phyloP scores from a whole-genome alignment of 2,329 filamentous ascomycete species.

The Exophiala xenobiotica region DNA sequence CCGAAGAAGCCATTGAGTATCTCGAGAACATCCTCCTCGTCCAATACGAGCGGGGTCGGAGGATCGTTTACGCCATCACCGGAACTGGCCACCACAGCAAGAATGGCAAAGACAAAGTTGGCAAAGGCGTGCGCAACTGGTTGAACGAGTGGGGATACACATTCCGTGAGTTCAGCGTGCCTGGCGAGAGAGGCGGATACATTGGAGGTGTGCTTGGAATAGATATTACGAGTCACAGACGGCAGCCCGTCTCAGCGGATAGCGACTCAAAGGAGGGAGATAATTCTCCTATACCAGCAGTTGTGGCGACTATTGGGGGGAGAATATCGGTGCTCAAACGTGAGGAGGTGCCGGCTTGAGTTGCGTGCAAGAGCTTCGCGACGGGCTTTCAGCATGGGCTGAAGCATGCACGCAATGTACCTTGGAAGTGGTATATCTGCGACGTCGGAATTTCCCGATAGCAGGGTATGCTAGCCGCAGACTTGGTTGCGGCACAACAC shows the following conservation, averaged over 20 bases:
- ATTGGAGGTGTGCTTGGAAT: conserved; percentile 65
- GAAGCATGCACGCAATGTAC: too few relatives aligned
- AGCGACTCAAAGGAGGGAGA: conserved; percentile 33
- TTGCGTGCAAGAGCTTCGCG: too few relatives aligned
- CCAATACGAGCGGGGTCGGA: conserved; percentile 66
- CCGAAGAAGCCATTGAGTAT: conserved; percentile 94
- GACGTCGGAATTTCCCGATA: too few relatives aligned
- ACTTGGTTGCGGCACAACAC: too few relatives aligned
- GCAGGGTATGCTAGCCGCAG: too few relatives aligned
- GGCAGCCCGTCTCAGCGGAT: conserved; percentile 36
- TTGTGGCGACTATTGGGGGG: conserved; percentile 34
- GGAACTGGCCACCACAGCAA: conserved; percentile 97
- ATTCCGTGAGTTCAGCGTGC: conserved; percentile 93
- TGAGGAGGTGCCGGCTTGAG: conserved; percentile 37
- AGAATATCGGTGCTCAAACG: conserved; percentile 49
- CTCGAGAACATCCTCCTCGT: conserved; percentile 83
- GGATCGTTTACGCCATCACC: conserved; percentile 90
- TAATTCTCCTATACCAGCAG: conserved; percentile 31
- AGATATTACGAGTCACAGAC: conserved; percentile 61
- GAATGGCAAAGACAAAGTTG: conserved; percentile 98
- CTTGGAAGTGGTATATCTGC: too few relatives aligned
- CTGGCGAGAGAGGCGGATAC: conserved; percentile 83
- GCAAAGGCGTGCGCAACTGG: conserved; percentile 86
- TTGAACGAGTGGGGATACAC: conserved; percentile 94
- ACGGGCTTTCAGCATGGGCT: too few relatives aligned